Evolutionary conservation across 352 stramenopile genomes (phyloP).

Genomic region (Pythium utonaiense): DNA sequence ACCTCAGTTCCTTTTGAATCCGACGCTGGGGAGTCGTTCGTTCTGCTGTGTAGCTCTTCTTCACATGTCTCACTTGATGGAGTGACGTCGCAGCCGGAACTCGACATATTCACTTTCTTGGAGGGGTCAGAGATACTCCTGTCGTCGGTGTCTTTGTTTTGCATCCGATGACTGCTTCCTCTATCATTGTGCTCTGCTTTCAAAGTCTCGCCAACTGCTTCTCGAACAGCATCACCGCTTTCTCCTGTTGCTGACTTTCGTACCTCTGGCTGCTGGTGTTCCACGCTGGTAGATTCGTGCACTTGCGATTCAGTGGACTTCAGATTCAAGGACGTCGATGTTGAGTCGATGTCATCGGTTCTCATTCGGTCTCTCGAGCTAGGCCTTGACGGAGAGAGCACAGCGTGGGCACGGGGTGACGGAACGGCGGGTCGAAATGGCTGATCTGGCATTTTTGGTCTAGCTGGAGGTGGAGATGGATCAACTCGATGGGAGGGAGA

Average conservation of each 20-base stretch:
- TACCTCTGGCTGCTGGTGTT: background rate
- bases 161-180: background rate
- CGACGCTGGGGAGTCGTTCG: too few species aligned
- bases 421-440: slow-evolving; percentile 5
- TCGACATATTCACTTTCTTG: background rate
- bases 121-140: background rate
- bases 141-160: background rate
- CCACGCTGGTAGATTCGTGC: background rate
- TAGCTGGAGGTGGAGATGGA: slow-evolving; percentile 1
- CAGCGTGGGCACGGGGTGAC: slow-evolving; percentile 1
- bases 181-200: background rate
- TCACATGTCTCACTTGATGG: too few species aligned
- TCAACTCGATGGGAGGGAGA: background rate
- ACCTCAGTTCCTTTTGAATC: too few species aligned
- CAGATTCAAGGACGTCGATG: too few species aligned
- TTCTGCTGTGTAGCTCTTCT: too few species aligned
- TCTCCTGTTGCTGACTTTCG: background rate
- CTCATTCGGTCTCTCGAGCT: background rate
- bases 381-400: background rate
- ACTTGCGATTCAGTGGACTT: too few species aligned
- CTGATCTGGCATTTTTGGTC: slow-evolving; percentile 3
- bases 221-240: background rate
- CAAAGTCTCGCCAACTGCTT: background rate
- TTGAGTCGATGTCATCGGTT: background rate
- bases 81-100: too few species aligned